Evolutionary conservation across 1,284 basidiomycete genomes (phyloP).

Genomic region (Cryptococcus sp.): DNA sequence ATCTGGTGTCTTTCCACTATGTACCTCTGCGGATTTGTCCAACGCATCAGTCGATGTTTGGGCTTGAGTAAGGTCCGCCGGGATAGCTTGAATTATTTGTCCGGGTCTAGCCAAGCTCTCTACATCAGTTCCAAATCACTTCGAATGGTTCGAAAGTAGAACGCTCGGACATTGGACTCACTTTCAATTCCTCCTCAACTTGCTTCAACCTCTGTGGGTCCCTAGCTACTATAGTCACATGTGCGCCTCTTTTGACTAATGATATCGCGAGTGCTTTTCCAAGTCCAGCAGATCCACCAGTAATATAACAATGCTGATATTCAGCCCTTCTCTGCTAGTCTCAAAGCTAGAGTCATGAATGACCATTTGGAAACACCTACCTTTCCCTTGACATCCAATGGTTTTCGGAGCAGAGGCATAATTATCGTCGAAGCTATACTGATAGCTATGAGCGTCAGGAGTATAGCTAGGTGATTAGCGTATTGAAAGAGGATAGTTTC

Average conservation of each 20-base stretch:
- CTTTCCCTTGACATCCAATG: conserved; percentile 27
- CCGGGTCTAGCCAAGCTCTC: conserved; percentile 48
- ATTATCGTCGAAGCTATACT: background rate
- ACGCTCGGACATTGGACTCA: conserved; percentile 22
- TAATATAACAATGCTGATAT: conserved; percentile 65
- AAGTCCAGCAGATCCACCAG: conserved; percentile 75
- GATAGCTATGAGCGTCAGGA: background rate
- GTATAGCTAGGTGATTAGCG: background rate
- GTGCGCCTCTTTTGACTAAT: conserved; percentile 66
- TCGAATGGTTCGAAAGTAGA: background rate
- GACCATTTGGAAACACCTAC: conserved; percentile 26
- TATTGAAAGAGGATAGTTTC: background rate
- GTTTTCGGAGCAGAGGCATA: background rate
- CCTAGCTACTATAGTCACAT: conserved; percentile 72
- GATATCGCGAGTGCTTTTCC: conserved; percentile 68
- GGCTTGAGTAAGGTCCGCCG: conserved; percentile 58
- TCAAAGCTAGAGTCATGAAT: background rate
- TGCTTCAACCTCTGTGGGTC: conserved; percentile 57
- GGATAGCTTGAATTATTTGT: conserved; percentile 61
- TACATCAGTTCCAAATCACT: background rate
- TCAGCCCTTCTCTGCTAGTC: background rate
- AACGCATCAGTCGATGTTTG: conserved; percentile 58
- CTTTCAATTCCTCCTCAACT: conserved; percentile 63
- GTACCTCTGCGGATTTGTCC: conserved; percentile 56
- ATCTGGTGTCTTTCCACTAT: conserved; percentile 61